Percentiles rank a stretch among this genome's conserved stretches.
Evolutionary conservation across 192 early-diverging fungal species (phyloP).

Genomic region (Coemansia sp.): DNA sequence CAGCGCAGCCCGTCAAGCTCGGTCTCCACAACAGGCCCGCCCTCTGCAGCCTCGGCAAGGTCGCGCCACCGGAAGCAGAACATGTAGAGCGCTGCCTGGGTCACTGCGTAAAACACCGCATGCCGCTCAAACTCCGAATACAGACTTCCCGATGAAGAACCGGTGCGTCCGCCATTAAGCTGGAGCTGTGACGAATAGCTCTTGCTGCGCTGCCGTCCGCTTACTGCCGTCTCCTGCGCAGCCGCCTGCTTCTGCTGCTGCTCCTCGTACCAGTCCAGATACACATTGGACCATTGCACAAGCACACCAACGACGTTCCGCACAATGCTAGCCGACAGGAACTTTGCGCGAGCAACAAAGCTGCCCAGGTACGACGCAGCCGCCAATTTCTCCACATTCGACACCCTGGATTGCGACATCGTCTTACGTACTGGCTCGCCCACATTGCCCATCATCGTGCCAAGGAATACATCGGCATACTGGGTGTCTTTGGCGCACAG

Average conservation of each 20-base stretch:
- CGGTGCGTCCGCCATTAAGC: too few species aligned
- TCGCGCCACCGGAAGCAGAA: slow-evolving; percentile 95
- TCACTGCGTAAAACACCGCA: slow-evolving; percentile 79
- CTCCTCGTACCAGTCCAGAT: slow-evolving; percentile 64
- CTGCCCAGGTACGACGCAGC: slow-evolving; percentile 82
- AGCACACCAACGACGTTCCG: slow-evolving; percentile 66
- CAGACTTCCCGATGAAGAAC: neutral
- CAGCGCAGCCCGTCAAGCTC: slow-evolving; percentile 49
- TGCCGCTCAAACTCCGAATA: slow-evolving; percentile 59
- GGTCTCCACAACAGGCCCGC: slow-evolving; percentile 21
- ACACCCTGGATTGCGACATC: slow-evolving; percentile 51
- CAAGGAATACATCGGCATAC: slow-evolving; percentile 76
- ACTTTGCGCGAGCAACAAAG: slow-evolving; percentile 84
- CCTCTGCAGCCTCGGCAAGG: slow-evolving; percentile 51
- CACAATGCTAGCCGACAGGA: slow-evolving; percentile 61
- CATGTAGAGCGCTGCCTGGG: slow-evolving; percentile 88
- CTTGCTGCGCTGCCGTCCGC: neutral
- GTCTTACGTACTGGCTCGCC: slow-evolving; percentile 42
- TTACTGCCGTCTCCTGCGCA: neutral
- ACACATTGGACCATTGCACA: slow-evolving; percentile 61
- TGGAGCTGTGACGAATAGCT: neutral
- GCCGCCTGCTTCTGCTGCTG: slow-evolving; percentile 11
- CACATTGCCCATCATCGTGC: slow-evolving; percentile 61
- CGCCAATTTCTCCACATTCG: slow-evolving; percentile 67
- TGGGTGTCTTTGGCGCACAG: slow-evolving; percentile 59